These are phyloP conservation scores for Glycine tomentella DNA, from an alignment of 306 rosid genomes.

Conservation along the genomic window DNA sequence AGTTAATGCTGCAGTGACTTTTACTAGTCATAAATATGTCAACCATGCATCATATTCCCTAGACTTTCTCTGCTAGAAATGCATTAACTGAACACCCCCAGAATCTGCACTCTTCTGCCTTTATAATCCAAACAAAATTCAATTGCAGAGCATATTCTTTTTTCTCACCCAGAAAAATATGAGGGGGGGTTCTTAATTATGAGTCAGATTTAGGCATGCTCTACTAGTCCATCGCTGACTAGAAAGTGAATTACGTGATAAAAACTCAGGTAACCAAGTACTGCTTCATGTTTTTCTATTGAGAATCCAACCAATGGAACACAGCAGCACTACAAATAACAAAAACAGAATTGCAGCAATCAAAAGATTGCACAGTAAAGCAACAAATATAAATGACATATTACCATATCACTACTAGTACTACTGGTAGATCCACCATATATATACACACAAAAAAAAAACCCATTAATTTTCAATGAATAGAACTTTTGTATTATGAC, in stretches of 20 bases:
- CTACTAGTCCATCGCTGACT: constrained; percentile 7
- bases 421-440: constrained; percentile 28
- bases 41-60: constrained; percentile 25
- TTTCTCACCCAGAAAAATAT: constrained; percentile 5
- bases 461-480: not conserved
- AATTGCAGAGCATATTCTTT: constrained; percentile 9
- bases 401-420: not conserved
- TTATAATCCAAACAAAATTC: constrained; percentile 16
- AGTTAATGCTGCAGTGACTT: constrained; percentile 15
- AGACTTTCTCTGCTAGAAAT: constrained; percentile 15
- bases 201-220: constrained; percentile 23
- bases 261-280: not conserved
- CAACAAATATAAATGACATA: not conserved
- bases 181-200: not conserved
- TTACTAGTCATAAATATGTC: constrained; percentile 3
- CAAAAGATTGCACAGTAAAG: constrained; percentile 30
- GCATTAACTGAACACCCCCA: not conserved
- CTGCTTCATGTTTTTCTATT: constrained; percentile 30
- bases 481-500: not conserved
- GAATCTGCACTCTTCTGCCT: constrained; percentile 27
- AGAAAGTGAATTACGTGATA: not conserved
- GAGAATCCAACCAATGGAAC: constrained; percentile 30
- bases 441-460: too few relatives aligned
- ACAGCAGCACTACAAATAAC: constrained; percentile 32
- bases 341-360: constrained; percentile 29